Evolutionary conservation across 371 early-diverging fungal genomes (phyloP), one percentile per base, ranked within the genome.

Genomic region (Mortierella sp.): DNA sequence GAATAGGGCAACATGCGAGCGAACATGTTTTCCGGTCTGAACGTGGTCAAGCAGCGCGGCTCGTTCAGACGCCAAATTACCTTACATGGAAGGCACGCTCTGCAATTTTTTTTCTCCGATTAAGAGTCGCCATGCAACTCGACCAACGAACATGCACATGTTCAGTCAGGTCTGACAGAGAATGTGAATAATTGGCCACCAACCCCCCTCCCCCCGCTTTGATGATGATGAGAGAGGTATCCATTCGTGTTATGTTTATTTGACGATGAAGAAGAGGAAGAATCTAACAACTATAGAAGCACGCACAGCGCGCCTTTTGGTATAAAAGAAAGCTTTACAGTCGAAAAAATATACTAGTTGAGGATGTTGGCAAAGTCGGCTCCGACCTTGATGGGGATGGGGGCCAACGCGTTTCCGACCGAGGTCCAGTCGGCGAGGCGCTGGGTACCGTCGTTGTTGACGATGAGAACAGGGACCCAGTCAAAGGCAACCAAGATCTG

Each of bases 311-410:
- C 61, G 61, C 53, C 8, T 31, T 39, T 31, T 61, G 61, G 61
- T 61, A 61, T 61, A 22, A 61, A 55, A 61, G 31, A 55, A 19
- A 52, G 52, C 29, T 6, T 29, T 50, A 19, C 22, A 31, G 61
- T 37, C 37, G 34, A 16, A 61, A 41, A n/a, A n/a, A n/a, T n/a
- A n/a, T n/a, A n/a, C n/a, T n/a, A n/a, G 19, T 65, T 58, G 41
- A 83, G 64, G 67, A 84, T 55, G 58, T 34, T 45, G 41, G 75
- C 84, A 79, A 84, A 79, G 68, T 84, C 84, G 8, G 68, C 16
- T 14, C 79, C 79, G 19, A 73, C 73, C 14, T 70, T 65, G 37
- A 84, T 13, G 13, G 67, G 50, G 58, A 73, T 39, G 3, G 63
- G 61, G 1, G 29, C 45, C 5, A 75, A 52, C 0, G 50, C 50